phyloP scores from a whole-genome alignment of 805 yeast species.

The Yamadazyma kitorensis region DNA sequence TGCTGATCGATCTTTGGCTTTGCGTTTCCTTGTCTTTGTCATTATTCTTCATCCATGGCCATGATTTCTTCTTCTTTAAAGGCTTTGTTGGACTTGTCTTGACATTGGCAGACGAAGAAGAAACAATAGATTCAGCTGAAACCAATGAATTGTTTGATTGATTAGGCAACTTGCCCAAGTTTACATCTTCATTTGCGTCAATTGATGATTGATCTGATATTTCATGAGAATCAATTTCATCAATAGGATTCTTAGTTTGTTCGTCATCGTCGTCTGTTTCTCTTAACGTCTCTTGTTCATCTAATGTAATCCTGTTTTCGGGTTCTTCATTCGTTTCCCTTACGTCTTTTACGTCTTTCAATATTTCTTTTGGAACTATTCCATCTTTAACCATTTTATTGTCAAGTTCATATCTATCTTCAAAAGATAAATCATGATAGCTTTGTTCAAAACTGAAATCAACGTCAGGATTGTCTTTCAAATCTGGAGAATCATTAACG shows the following conservation, averaged over 20 bases:
- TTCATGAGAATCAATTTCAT: conserved; percentile 12
- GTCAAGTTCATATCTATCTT: conserved; percentile 35
- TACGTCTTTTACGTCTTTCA: too few relatives aligned
- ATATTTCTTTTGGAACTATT: not conserved
- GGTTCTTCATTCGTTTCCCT: not conserved
- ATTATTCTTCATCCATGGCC: conserved; percentile 34
- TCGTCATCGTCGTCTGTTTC: conserved; percentile 6
- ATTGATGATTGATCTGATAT: conserved; percentile 13
- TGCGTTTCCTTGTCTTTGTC: conserved; percentile 14
- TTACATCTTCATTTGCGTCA: conserved; percentile 3
- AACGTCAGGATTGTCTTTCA: conserved; percentile 8
- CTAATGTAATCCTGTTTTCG: not conserved
- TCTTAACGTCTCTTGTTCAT: conserved; percentile 6
- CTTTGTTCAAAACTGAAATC: conserved; percentile 41
- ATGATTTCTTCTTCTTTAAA: conserved; percentile 35
- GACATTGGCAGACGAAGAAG: conserved; percentile 3
- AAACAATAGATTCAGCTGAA: conserved; percentile 8
- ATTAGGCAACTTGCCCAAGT: conserved; percentile 2
- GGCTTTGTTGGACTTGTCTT: conserved; percentile 14
- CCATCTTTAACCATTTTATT: not conserved
- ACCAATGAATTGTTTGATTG: conserved; percentile 8
- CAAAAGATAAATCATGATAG: conserved; percentile 38
- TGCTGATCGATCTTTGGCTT: conserved; percentile 27
- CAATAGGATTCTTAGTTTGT: conserved; percentile 5
- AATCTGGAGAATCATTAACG: conserved; percentile 15